phyloP scores from a whole-genome alignment of 768 basidiomycete species.

The Hygrocybe punicea region DNA sequence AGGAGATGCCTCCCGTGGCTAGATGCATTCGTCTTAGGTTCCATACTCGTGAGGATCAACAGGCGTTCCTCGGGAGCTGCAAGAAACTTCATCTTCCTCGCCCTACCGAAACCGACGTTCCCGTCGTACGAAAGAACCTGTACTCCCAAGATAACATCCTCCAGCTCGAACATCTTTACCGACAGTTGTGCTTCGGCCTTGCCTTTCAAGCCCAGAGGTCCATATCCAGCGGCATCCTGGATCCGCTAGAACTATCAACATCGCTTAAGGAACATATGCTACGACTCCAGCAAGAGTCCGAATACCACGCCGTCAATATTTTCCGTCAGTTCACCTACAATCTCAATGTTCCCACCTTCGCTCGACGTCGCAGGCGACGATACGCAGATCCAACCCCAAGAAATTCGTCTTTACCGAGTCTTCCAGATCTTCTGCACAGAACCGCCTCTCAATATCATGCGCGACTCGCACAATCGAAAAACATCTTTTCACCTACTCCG shows the following conservation, averaged over 20 bases:
- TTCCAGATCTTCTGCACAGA: conserved; percentile 11
- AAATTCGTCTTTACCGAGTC: neutral
- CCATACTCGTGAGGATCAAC: conserved; percentile 18
- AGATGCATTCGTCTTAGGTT: conserved; percentile 31
- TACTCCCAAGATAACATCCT: conserved; percentile 6
- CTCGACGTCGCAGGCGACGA: neutral
- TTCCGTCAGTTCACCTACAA: conserved; percentile 15
- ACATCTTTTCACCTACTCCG: conserved; percentile 8
- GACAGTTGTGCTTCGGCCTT: conserved; percentile 29
- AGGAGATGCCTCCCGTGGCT: neutral
- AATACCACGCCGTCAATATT: conserved; percentile 4
- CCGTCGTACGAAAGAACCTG: conserved; percentile 16
- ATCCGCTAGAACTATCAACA: conserved; percentile 15
- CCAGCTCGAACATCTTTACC: conserved; percentile 23
- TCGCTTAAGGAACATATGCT: conserved; percentile 18
- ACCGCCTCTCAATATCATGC: conserved; percentile 11
- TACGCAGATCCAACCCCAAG: neutral
- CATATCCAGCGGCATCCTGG: conserved; percentile 27
- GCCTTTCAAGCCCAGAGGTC: conserved; percentile 42
- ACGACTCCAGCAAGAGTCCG: conserved; percentile 14
- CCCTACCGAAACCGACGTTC: conserved; percentile 10
- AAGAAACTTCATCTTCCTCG: neutral
- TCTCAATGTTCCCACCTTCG: conserved; percentile 13
- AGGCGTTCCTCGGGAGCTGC: conserved; percentile 27
- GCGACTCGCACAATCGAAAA: conserved; percentile 4